Percentiles rank a stretch among this genome's conserved stretches.
Conservation (phyloP, 148 eudicot species). For the Limonium bicolor region DNA sequence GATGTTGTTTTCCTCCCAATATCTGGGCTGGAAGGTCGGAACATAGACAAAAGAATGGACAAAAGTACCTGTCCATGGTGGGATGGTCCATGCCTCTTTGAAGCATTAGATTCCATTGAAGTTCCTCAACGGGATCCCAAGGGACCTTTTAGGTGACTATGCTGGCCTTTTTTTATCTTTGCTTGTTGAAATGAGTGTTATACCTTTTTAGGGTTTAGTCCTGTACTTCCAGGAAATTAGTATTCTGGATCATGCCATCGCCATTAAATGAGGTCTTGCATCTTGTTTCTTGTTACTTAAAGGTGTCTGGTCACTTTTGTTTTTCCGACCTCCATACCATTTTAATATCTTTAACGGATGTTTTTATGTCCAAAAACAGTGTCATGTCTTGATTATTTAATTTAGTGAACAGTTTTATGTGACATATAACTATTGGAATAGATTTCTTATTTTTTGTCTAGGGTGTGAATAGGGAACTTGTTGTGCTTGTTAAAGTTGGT, state of each 20-base stretch:
- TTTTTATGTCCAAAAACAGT: neutral
- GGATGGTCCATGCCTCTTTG: constrained; percentile 85
- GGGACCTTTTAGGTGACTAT: constrained; percentile 83
- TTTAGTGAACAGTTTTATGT: neutral
- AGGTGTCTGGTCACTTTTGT: too few species aligned
- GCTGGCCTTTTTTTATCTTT: too few species aligned
- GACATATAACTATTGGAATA: neutral
- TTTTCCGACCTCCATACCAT: neutral
- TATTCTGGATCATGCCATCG: too few species aligned
- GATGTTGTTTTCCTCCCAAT: constrained; percentile 89
- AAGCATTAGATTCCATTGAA: constrained; percentile 77
- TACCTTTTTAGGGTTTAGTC: too few species aligned
- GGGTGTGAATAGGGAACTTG: neutral
- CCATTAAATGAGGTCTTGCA: too few species aligned
- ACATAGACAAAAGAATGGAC: constrained; percentile 53
- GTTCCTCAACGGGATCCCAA: constrained; percentile 73
- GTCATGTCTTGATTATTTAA: neutral
- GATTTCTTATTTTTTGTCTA: neutral
- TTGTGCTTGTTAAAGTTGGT: neutral
- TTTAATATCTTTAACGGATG: neutral
- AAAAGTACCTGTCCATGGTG: constrained; percentile 75
- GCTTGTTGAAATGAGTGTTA: too few species aligned
- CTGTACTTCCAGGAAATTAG: too few species aligned
- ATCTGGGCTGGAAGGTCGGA: constrained; percentile 74
- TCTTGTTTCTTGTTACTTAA: too few species aligned